Evolutionary conservation across 352 stramenopile species (phyloP).

Genomic region (Phytophthora ramorum): DNA sequence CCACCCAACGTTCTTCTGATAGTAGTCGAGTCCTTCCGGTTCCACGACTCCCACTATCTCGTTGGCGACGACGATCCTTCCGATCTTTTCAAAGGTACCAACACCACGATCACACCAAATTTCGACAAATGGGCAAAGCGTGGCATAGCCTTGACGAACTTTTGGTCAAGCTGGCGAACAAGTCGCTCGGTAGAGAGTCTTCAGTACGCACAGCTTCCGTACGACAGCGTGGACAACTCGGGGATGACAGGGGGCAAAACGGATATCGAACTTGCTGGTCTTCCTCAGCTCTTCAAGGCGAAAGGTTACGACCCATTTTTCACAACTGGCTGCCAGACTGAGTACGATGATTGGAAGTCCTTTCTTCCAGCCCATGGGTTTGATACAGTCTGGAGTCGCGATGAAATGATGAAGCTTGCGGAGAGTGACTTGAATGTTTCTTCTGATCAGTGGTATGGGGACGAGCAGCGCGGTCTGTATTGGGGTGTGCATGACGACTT

Average conservation of each 20-base stretch:
- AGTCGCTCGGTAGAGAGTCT: slow-evolving; percentile 68
- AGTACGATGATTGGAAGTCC: slow-evolving; percentile 67
- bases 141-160: slow-evolving; percentile 56
- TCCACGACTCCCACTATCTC: slow-evolving; percentile 59
- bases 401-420: slow-evolving; percentile 49
- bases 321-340: slow-evolving; percentile 47
- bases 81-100: slow-evolving; percentile 45
- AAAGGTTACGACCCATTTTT: slow-evolving; percentile 66
- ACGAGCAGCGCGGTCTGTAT: slow-evolving; percentile 13
- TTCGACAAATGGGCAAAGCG: slow-evolving; percentile 61
- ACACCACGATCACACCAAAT: slow-evolving; percentile 48
- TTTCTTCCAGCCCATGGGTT: slow-evolving; percentile 53
- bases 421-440: slow-evolving; percentile 46
- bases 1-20: slow-evolving; percentile 61
- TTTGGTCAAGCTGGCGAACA: slow-evolving; percentile 70
- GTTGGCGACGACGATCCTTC: slow-evolving; percentile 44
- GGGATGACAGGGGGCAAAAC: slow-evolving; percentile 42
- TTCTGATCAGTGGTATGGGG: slow-evolving; percentile 40
- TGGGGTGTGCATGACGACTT: slow-evolving; percentile 70
- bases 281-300: slow-evolving; percentile 59
- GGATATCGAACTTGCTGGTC: slow-evolving; percentile 41
- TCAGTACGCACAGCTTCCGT: slow-evolving; percentile 57
- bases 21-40: slow-evolving; percentile 62
- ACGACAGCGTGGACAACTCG: slow-evolving; percentile 43
- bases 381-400: slow-evolving; percentile 44